Conservation (phyloP, 2,329 filamentous ascomycete genomes). For the Stachybotrys elegans region DNA sequence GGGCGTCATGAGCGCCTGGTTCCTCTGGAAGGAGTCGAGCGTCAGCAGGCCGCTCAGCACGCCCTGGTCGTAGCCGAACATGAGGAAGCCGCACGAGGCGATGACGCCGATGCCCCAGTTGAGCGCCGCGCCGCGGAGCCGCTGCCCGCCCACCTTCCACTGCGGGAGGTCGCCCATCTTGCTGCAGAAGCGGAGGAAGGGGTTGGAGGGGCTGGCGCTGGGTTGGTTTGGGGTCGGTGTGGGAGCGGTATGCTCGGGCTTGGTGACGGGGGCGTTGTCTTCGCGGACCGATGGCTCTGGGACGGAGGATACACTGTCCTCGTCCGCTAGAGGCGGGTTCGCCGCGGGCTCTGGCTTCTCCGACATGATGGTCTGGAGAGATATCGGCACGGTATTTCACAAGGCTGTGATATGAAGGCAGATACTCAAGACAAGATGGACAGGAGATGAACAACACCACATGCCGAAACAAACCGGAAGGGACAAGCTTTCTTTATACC, state of each 20-base stretch:
- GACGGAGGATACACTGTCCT: too few species aligned
- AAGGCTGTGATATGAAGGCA: too few species aligned
- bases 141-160: slow-evolving; percentile 16
- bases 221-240: background rate
- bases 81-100: slow-evolving; percentile 21
- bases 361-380: background rate
- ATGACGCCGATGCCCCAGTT: slow-evolving; percentile 23
- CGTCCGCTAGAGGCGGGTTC: background rate
- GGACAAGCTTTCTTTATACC: background rate
- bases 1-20: slow-evolving; percentile 19
- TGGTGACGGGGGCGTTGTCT: background rate
- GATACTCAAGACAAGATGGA: background rate
- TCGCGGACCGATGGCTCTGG: background rate
- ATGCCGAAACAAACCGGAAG: background rate
- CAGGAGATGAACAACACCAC: background rate
- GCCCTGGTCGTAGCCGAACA: slow-evolving; percentile 23
- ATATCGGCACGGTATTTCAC: too few species aligned
- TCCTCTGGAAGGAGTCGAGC: slow-evolving; percentile 20
- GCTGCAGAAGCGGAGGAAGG: slow-evolving; percentile 11
- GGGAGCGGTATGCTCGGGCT: background rate
- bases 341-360: background rate
- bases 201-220: background rate
- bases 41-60: slow-evolving; percentile 21
- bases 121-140: slow-evolving; percentile 14
- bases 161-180: slow-evolving; percentile 17